Evolutionary conservation across 352 stramenopile genomes (phyloP).

Genomic region (Phytophthora sp.): DNA sequence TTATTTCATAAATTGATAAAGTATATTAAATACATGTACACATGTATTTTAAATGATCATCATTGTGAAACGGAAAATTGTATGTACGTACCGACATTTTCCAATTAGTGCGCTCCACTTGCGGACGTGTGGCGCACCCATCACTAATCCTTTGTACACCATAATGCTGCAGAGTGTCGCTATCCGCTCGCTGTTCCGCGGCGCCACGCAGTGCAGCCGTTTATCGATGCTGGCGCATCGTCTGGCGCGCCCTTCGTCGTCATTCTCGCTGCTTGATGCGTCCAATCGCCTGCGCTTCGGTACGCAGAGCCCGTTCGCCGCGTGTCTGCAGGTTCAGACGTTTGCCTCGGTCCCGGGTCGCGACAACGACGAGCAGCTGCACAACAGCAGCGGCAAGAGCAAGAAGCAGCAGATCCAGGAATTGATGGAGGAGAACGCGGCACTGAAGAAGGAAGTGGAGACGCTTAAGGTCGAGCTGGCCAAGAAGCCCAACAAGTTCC

Average conservation of each 20-base stretch:
- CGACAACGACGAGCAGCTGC: conserved; percentile 38
- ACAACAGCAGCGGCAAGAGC: conserved; percentile 30
- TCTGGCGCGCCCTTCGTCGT: conserved; percentile 23
- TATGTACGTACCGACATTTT: conserved; percentile 4
- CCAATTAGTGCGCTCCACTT: not conserved
- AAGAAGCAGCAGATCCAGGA: conserved; percentile 71
- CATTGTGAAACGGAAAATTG: too few species aligned
- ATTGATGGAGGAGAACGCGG: conserved; percentile 77
- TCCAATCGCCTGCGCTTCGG: conserved; percentile 25
- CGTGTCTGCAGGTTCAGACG: conserved; percentile 45
- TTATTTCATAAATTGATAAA: too few species aligned
- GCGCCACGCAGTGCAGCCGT: conserved; percentile 20
- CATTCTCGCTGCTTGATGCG: conserved; percentile 21
- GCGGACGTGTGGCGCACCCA: conserved; percentile 17
- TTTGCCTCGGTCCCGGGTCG: conserved; percentile 59
- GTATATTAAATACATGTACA: too few species aligned
- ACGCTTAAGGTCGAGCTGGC: conserved; percentile 48
- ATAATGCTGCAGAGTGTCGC: conserved; percentile 37
- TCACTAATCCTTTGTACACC: not conserved
- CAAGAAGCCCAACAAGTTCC: conserved; percentile 81
- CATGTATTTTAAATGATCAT: too few species aligned
- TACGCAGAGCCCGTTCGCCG: conserved; percentile 27
- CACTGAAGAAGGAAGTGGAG: conserved; percentile 72
- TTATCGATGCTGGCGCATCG: conserved; percentile 28
- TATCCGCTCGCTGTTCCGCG: conserved; percentile 38